A percentile compares a stretch with the other conserved stretches of the same genome.
phyloP scores from a whole-genome alignment of 306 rosid genomes.

The Cercis canadensis region DNA sequence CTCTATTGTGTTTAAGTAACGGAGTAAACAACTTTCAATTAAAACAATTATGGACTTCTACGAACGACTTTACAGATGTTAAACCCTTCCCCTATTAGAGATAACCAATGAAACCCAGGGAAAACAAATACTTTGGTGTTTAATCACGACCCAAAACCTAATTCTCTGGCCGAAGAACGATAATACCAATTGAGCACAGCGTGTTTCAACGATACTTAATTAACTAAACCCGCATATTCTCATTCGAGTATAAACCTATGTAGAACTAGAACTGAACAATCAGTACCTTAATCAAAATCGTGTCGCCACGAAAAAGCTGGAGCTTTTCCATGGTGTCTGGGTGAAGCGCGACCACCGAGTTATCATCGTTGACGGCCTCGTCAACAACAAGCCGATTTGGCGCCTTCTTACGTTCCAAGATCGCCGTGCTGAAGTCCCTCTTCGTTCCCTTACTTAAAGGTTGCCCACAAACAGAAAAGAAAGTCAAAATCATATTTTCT shows the following conservation, averaged over 20 bases:
- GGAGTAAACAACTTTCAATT: not conserved
- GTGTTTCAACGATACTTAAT: not conserved
- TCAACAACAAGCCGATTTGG: conserved; percentile 68
- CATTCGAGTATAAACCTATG: not conserved
- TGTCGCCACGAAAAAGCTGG: conserved; percentile 70
- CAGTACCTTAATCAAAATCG: conserved; percentile 63
- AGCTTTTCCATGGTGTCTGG: conserved; percentile 75
- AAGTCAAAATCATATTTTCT: not conserved
- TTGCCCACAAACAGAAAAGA: not conserved
- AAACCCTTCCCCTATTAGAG: not conserved
- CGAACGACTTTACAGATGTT: conserved; percentile 34
- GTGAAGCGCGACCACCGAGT: conserved; percentile 70
- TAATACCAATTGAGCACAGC: conserved; percentile 10
- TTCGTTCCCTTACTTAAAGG: conserved; percentile 76
- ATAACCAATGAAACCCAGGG: not conserved
- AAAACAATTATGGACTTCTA: not conserved
- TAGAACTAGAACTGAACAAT: not conserved
- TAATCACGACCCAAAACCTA: conserved; percentile 24
- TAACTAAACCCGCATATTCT: not conserved
- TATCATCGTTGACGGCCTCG: conserved; percentile 69
- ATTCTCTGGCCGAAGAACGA: not conserved
- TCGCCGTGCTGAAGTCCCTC: conserved; percentile 84
- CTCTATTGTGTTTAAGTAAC: no score
- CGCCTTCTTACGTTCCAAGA: conserved; percentile 72
- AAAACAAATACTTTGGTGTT: not conserved